Conservation (phyloP, 192 early-diverging fungal species). For the Coemansia sp. region DNA sequence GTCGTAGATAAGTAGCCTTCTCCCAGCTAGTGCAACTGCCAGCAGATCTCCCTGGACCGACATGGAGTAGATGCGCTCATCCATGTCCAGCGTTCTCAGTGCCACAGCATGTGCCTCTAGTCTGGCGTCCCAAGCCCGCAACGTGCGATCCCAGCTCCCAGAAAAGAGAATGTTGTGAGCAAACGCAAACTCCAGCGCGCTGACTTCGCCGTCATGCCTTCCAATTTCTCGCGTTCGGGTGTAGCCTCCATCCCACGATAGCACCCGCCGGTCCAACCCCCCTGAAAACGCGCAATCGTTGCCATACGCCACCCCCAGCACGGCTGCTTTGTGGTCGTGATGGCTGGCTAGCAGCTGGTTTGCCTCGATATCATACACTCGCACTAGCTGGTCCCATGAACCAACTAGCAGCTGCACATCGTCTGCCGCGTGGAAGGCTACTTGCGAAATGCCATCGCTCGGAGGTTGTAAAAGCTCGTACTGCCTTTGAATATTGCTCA, state of each 20-base stretch:
- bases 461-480: constrained; percentile 81
- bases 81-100: constrained; percentile 18
- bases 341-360: constrained; percentile 58
- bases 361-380: constrained; percentile 74
- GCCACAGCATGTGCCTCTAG: constrained; percentile 49
- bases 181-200: constrained; percentile 62
- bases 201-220: constrained; percentile 75
- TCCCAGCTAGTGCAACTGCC: constrained; percentile 80
- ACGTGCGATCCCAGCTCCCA: constrained; percentile 90
- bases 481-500: constrained; percentile 47
- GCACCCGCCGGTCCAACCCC: constrained; percentile 71
- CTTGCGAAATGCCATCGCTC: constrained; percentile 75
- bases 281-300: constrained; percentile 63
- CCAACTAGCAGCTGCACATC: constrained; percentile 69
- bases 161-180: constrained; percentile 65
- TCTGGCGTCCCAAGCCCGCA: constrained; percentile 56
- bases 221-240: constrained; percentile 63
- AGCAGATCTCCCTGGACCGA: constrained; percentile 69
- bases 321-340: constrained; percentile 67
- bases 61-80: constrained; percentile 81
- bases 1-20: constrained; percentile 81
- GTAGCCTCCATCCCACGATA: constrained; percentile 67
- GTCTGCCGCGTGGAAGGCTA: constrained; percentile 71
- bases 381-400: constrained; percentile 89
- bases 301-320: constrained; percentile 77